Percentiles rank a stretch among this genome's conserved stretches.
Conservation (phyloP, 2,329 filamentous ascomycete species). For the Cyphellophora attinorum region DNA sequence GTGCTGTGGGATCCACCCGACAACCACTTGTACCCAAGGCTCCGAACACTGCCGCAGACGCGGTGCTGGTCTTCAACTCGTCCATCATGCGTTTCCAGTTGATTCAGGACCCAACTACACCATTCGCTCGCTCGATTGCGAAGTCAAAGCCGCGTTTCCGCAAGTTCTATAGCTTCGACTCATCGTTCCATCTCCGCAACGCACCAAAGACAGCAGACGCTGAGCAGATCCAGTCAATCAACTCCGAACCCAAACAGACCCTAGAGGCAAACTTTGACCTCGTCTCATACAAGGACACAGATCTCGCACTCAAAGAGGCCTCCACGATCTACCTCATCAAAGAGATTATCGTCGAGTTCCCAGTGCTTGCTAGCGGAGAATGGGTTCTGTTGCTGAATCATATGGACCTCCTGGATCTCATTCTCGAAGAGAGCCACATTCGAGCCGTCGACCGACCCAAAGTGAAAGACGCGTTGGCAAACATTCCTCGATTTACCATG, state of each 20-base stretch:
- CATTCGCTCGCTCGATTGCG: constrained; percentile 75
- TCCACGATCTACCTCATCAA: constrained; percentile 91
- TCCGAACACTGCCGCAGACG: constrained; percentile 61
- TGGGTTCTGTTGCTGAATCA: constrained; percentile 92
- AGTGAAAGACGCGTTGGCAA: constrained; percentile 76
- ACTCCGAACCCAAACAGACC: constrained; percentile 71
- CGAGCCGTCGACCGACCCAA: constrained; percentile 56
- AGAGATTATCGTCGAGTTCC: constrained; percentile 75
- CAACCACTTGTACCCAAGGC: constrained; percentile 75
- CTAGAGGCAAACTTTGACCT: constrained; percentile 96
- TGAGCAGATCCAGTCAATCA: constrained; percentile 54
- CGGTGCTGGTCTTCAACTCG: constrained; percentile 70
- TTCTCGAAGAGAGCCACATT: constrained; percentile 86
- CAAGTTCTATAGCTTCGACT: constrained; percentile 78
- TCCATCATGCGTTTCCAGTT: constrained; percentile 76
- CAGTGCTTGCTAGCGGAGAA: constrained; percentile 57
- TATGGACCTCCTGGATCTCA: constrained; percentile 70
- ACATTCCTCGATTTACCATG: too few relatives aligned
- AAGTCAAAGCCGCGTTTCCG: constrained; percentile 53
- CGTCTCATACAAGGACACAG: constrained; percentile 69
- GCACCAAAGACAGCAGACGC: too few relatives aligned
- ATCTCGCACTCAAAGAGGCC: constrained; percentile 81
- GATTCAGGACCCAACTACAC: constrained; percentile 87
- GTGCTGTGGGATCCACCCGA: constrained; percentile 70
- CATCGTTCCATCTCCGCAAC: constrained; percentile 55